These are phyloP conservation scores for Sugiyamaella boreocaroliniensis DNA, from an alignment of 805 yeast genomes.

Conservation along the genomic window DNA sequence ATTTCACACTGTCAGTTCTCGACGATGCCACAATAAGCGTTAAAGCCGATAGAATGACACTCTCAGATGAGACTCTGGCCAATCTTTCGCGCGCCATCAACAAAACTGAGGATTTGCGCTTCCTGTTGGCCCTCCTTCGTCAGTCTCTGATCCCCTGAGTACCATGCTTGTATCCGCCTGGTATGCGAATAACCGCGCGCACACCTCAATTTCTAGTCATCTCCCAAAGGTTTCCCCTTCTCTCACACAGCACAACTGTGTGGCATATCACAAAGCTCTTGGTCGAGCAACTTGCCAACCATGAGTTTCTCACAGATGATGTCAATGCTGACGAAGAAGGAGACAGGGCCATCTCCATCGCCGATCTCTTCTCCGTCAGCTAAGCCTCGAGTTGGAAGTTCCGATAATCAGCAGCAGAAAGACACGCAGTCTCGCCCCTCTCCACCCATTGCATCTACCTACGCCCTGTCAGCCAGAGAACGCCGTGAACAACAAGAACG, in stretches of 20 bases:
- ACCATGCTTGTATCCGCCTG: not conserved
- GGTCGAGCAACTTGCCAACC: not conserved
- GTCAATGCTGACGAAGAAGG: conserved; percentile 18
- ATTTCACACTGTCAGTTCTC: not conserved
- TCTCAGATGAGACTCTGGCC: not conserved
- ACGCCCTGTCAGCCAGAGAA: conserved; percentile 18
- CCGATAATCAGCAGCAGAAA: not conserved
- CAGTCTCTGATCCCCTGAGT: not conserved
- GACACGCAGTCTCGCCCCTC: not conserved
- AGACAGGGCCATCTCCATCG: not conserved
- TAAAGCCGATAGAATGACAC: not conserved
- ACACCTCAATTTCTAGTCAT: not conserved
- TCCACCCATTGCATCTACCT: not conserved
- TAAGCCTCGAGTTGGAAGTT: not conserved
- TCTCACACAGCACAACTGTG: not conserved
- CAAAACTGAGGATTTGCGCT: not conserved
- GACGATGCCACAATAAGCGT: not conserved
- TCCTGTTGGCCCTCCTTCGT: not conserved
- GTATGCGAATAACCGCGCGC: not conserved
- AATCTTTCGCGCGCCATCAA: not conserved
- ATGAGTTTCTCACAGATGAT: conserved; percentile 27
- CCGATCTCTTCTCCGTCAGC: conserved; percentile 1
- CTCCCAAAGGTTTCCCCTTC: not conserved
- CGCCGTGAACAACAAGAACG: conserved; percentile 19
- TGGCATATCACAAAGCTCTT: not conserved